Evolutionary conservation across 2,329 filamentous ascomycete genomes (phyloP), one percentile per base, ranked within the genome.

Genomic region (Fusarium buharicum): DNA sequence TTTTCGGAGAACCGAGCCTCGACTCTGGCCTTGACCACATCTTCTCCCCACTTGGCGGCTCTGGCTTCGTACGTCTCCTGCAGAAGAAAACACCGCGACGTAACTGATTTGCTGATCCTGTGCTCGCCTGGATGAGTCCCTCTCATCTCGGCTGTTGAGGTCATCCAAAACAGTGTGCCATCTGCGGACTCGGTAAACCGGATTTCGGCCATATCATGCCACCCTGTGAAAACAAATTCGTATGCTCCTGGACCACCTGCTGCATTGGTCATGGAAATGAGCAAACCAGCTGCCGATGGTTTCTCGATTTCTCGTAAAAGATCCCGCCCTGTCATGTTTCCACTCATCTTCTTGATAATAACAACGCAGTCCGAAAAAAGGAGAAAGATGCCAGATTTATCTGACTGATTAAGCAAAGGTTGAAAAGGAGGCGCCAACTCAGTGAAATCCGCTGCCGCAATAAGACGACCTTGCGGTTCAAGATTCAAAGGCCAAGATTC

Each of bases 261-360:
- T 20, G 83, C 83, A 57, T 87, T 87, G 11, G 85, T 88, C 81
- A 88, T 86, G 10, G 85, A 86, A 22, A 84, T 84, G 56, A 89
- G 81, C 55, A 89, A 78, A 4, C 83, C 83, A 34, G 87, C 85
- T 2, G 86, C 82, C 3, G 87, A 90, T 18, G 90, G 90, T 70
- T 91, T 93, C 70, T 97, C 93, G 31, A 97, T 83, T 70, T 97
- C 93, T 4, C 93, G 88, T 50, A 96, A 77, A 48, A 98, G 78
- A 54, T 92, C 90, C 34, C 92, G 88, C 6, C 92, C 92, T 8
- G 88, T 90, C 28, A 83, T 85, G 50, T 83, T 84, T 9, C 84
- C 83, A 4, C 82, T 79, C 24, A 86, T 79, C 74, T 93, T 96
- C 64, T 88, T 89, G 13, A 97, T 77, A 17, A 97, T 79, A 14